A percentile compares a stretch with the other conserved stretches of the same genome.
phyloP scores from a whole-genome alignment of 768 basidiomycete genomes.

The Mycena chlorophos region DNA sequence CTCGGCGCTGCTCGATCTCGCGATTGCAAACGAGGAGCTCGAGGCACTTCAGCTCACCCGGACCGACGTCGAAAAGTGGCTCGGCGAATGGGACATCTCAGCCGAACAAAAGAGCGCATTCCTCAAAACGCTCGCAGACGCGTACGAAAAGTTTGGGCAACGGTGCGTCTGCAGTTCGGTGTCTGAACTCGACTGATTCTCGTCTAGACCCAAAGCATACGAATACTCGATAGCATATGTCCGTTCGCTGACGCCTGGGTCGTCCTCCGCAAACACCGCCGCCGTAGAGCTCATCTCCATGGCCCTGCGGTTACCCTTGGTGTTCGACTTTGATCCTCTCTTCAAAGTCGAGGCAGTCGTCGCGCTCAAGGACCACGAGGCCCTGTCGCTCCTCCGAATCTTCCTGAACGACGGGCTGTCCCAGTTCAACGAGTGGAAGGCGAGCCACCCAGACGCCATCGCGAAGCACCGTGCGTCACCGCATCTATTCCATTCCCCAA shows the following conservation, averaged over 20 bases:
- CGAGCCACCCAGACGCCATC: conserved; percentile 48
- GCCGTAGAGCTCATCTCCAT: conserved; percentile 62
- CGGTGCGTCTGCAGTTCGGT: conserved; percentile 44
- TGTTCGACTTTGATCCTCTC: conserved; percentile 81
- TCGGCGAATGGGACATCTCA: conserved; percentile 72
- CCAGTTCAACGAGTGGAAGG: conserved; percentile 64
- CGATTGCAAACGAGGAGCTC: conserved; percentile 61
- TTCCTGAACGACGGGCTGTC: conserved; percentile 65
- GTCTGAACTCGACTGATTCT: background rate
- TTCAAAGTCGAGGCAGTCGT: conserved; percentile 76
- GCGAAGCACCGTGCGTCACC: conserved; percentile 55
- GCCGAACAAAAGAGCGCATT: conserved; percentile 64
- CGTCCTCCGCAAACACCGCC: conserved; percentile 50
- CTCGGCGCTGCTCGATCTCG: conserved; percentile 58
- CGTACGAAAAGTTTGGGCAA: conserved; percentile 57
- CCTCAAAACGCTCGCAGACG: conserved; percentile 61
- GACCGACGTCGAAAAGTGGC: conserved; percentile 71
- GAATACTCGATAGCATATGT: conserved; percentile 65
- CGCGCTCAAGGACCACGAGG: conserved; percentile 62
- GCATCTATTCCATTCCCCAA: background rate
- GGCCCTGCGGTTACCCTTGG: conserved; percentile 61
- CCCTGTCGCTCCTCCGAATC: conserved; percentile 74
- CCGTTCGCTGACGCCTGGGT: conserved; percentile 56
- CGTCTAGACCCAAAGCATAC: conserved; percentile 56
- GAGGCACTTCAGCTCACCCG: conserved; percentile 59